Evolutionary conservation across 352 stramenopile genomes (phyloP), one percentile per base, ranked within the genome.

Genomic region (Lagenidium sp.): DNA sequence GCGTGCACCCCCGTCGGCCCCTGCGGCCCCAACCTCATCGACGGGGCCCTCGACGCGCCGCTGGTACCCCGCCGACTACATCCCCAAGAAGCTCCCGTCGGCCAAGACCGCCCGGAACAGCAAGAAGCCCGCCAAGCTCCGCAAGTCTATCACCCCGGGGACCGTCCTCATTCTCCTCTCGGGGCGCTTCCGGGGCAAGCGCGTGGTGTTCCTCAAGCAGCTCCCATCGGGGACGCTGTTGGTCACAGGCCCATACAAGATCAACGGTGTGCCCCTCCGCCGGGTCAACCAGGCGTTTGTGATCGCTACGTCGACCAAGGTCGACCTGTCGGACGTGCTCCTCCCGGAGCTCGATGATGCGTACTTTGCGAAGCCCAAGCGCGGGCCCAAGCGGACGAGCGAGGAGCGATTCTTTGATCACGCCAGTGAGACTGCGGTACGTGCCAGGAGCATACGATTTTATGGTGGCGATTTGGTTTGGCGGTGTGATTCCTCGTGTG

Each of bases 201-300:
- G 96, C 57, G 95, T 98, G 11, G 95, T 99, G 25, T 98, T 97
- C 67, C 80, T 99, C 22, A 99, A 98, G 78, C 71, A 94, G 41
- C 74, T 99, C 23, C 73, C 88, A 40, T 98, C 91, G 16, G 95
- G 95, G 52, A 86, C 97, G 32, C 63, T 98, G 28, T 68, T 98
- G 13, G 85, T 98, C 20, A 95, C 89, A 15, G 95, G 95, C 37
- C 95, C 95, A 13, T 98, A 97, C 82, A 92, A 95, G 71, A 80
- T 98, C 44, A 99, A 99, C 72, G 94, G 94, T 51, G 94, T 98
- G 28, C 95, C 95, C 19, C 68, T 99, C 44, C 82, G 94, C 47
- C 89, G 95, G 43, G 90, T 98, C 32, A 98, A 98, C 68, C 95
- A 97, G 72, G 85, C 91, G 16, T 99, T 98, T 63, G 95, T 98